These are phyloP conservation scores for Nematocida sp. DNA, from an alignment of 371 early-diverging fungal species.

Conservation along the genomic window DNA sequence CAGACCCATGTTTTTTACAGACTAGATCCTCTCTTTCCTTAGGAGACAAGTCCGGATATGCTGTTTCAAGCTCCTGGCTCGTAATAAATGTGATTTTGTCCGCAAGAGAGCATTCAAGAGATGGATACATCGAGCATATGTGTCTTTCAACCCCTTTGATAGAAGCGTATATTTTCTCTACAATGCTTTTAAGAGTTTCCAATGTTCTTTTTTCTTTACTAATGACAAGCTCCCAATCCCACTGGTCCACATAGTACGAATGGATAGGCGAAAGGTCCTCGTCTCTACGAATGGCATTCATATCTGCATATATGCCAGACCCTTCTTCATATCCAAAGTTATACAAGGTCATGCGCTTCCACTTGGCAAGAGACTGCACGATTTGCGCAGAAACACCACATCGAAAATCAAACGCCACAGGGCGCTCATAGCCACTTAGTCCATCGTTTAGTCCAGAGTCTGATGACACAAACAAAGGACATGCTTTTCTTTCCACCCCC, in stretches of 20 bases:
- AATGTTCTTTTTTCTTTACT: slow-evolving; percentile 46
- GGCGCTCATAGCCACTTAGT: slow-evolving; percentile 47
- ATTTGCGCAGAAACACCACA: slow-evolving; percentile 10
- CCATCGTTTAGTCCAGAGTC: slow-evolving; percentile 52
- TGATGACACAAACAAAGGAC: slow-evolving; percentile 40
- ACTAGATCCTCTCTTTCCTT: slow-evolving; percentile 53
- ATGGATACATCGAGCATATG: background rate
- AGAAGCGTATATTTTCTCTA: background rate
- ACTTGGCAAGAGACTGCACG: slow-evolving; percentile 58
- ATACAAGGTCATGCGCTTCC: slow-evolving; percentile 50
- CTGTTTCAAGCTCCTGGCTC: slow-evolving; percentile 39
- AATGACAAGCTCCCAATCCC: slow-evolving; percentile 58
- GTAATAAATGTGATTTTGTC: background rate
- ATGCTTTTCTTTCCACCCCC: background rate
- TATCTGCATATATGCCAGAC: slow-evolving; percentile 46
- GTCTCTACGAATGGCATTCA: slow-evolving; percentile 53
- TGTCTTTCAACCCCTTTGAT: background rate
- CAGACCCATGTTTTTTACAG: slow-evolving; percentile 44
- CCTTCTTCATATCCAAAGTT: slow-evolving; percentile 6
- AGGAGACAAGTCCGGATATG: slow-evolving; percentile 48
- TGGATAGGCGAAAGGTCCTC: slow-evolving; percentile 52
- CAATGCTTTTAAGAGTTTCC: slow-evolving; percentile 23
- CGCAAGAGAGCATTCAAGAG: background rate
- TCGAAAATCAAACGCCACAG: slow-evolving; percentile 40
- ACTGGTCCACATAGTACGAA: slow-evolving; percentile 59